Percentiles rank a stretch among this genome's conserved stretches.
These are phyloP conservation scores for Cystofilobasidium macerans DNA, from an alignment of 768 basidiomycete species.

Conservation along the genomic window DNA sequence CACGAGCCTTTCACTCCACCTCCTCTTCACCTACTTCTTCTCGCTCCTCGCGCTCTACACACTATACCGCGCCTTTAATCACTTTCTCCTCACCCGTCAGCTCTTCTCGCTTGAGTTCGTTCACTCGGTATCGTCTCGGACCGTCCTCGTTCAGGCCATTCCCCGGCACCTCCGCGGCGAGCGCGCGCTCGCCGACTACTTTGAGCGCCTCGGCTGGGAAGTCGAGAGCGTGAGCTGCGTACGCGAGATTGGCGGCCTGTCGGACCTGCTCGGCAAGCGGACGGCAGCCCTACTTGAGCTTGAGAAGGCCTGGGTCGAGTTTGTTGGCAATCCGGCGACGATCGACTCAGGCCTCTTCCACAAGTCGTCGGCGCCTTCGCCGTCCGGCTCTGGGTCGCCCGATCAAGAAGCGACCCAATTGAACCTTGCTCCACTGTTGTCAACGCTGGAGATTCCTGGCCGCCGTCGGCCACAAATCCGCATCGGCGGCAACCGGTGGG, in stretches of 20 bases:
- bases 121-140: constrained; percentile 76
- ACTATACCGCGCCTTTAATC: constrained; percentile 76
- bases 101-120: constrained; percentile 89
- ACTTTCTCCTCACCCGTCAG: constrained; percentile 80
- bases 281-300: constrained; percentile 68
- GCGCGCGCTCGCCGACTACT: constrained; percentile 25
- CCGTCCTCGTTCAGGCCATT: constrained; percentile 13
- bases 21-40: constrained; percentile 89
- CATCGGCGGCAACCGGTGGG: constrained; percentile 14
- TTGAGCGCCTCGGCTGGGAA: constrained; percentile 33
- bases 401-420: too few species aligned
- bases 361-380: not conserved
- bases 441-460: constrained; percentile 16
- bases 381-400: constrained; percentile 2
- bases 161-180: constrained; percentile 23
- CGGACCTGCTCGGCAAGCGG: constrained; percentile 60
- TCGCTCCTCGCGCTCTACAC: constrained; percentile 73
- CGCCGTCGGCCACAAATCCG: constrained; percentile 16
- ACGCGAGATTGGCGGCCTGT: constrained; percentile 65
- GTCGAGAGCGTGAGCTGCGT: constrained; percentile 90
- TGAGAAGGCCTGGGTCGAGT: constrained; percentile 76
- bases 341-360: constrained; percentile 53
- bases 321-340: constrained; percentile 85
- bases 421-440: not conserved
- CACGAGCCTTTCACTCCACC: constrained; percentile 74